Conservation (phyloP, 2,329 filamentous ascomycete species). For the Escovopsis sp. region DNA sequence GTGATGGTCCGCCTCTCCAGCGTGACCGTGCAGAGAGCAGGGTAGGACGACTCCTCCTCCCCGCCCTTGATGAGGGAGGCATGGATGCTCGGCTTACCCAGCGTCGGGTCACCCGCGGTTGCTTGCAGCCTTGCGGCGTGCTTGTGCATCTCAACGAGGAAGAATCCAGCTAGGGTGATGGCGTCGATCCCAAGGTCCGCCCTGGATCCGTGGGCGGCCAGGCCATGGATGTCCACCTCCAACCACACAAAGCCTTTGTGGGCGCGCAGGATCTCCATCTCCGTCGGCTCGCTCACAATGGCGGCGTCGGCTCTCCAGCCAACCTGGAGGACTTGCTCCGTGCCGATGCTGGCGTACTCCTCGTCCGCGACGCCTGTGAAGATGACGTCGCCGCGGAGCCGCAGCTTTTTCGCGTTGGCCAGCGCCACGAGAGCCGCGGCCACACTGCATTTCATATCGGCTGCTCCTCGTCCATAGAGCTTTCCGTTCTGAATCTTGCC, state of each 20-base stretch:
- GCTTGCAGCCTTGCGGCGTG: constrained; percentile 21
- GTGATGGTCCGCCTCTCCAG: constrained; percentile 34
- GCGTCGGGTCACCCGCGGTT: constrained; percentile 14
- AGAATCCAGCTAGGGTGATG: constrained; percentile 31
- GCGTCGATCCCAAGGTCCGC: constrained; percentile 33
- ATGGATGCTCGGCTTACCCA: constrained; percentile 29
- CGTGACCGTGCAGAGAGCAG: constrained; percentile 30
- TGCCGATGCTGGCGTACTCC: constrained; percentile 35
- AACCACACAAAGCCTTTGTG: constrained; percentile 38
- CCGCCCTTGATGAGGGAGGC: constrained; percentile 34
- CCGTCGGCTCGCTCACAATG: constrained; percentile 33
- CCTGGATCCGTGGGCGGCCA: constrained; percentile 28
- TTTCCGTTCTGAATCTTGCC: constrained; percentile 25
- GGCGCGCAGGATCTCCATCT: constrained; percentile 24
- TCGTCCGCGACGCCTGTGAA: constrained; percentile 40
- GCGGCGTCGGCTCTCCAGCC: constrained; percentile 40
- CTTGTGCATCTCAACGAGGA: constrained; percentile 29
- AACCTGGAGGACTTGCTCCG: constrained; percentile 31
- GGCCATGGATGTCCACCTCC: constrained; percentile 26
- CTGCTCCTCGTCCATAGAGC: constrained; percentile 30
- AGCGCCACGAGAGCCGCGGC: constrained; percentile 31
- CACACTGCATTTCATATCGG: constrained; percentile 38
- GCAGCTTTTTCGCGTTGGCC: constrained; percentile 21
- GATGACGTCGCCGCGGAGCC: constrained; percentile 33
- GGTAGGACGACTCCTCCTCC: constrained; percentile 37